phyloP scores from a whole-genome alignment of 2,329 filamentous ascomycete genomes.

The Pseudopyrenochaeta lycopersici region DNA sequence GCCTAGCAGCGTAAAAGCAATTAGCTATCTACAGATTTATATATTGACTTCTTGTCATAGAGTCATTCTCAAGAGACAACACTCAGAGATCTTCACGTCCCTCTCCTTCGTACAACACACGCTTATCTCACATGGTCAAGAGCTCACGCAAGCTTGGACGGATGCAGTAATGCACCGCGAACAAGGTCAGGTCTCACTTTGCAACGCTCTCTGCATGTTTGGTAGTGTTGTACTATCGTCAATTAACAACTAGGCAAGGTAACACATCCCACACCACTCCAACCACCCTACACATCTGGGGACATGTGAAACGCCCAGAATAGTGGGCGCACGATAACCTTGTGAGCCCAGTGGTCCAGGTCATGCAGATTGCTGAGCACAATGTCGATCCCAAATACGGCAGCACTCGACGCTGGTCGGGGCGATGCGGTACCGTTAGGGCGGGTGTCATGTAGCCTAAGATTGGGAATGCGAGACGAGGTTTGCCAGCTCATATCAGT shows the following conservation, averaged over 20 bases:
- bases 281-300: constrained; percentile 12
- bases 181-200: not conserved
- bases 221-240: constrained; percentile 20
- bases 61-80: not conserved
- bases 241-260: constrained; percentile 21
- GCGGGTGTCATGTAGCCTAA: constrained; percentile 11
- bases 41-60: constrained; percentile 17
- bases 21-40: constrained; percentile 12
- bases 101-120: constrained; percentile 14
- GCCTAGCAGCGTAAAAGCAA: constrained; percentile 30
- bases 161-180: constrained; percentile 6
- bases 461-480: not conserved
- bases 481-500: not conserved
- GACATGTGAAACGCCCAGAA: constrained; percentile 24
- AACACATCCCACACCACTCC: constrained; percentile 13
- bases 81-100: not conserved
- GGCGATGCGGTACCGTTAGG: constrained; percentile 20
- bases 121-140: constrained; percentile 9
- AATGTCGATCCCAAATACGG: constrained; percentile 23
- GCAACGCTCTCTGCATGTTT: constrained; percentile 9
- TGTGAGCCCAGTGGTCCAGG: constrained; percentile 10
- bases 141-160: constrained; percentile 24
- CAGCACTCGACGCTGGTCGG: constrained; percentile 15
- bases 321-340: constrained; percentile 26
- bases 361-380: constrained; percentile 15